Conservation (phyloP, 768 basidiomycete genomes). For the Suillus lakei region DNA sequence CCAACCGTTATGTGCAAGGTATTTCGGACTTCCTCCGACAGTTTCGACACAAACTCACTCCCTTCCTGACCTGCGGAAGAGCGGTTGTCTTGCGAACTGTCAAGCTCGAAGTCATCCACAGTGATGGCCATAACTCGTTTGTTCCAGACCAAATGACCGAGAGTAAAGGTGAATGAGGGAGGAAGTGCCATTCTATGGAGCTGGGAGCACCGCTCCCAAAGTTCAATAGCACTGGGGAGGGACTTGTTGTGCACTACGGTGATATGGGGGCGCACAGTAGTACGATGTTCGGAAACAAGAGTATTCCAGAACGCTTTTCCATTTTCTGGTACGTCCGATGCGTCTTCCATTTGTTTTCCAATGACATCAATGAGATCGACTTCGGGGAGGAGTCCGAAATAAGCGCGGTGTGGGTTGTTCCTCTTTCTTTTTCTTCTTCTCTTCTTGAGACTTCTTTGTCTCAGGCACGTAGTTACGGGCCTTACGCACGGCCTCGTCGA, state of each 20-base stretch:
- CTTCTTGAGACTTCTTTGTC: conserved; percentile 35
- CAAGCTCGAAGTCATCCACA: too few species aligned
- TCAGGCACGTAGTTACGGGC: conserved; percentile 47
- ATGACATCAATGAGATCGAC: conserved; percentile 61
- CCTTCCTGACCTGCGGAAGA: too few species aligned
- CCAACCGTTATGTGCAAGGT: conserved; percentile 89
- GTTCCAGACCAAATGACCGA: conserved; percentile 76
- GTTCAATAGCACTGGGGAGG: conserved; percentile 34
- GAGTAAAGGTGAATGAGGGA: conserved; percentile 62
- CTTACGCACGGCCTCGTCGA: conserved; percentile 48
- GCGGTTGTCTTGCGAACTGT: too few species aligned
- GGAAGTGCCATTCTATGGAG: conserved; percentile 31
- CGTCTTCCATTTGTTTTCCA: conserved; percentile 40
- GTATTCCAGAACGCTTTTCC: conserved; percentile 52
- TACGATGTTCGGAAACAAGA: conserved; percentile 50
- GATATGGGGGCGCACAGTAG: conserved; percentile 74
- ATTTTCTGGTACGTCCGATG: conserved; percentile 32
- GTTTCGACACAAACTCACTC: too few species aligned
- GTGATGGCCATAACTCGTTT: conserved; percentile 80
- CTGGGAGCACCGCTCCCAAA: conserved; percentile 48
- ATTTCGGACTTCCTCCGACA: too few species aligned
- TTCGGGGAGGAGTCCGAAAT: conserved; percentile 82
- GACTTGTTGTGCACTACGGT: conserved; percentile 79
- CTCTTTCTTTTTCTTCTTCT: conserved; percentile 36
- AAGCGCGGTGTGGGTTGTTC: conserved; percentile 51